These are phyloP conservation scores for Diplodia mutila DNA, from an alignment of 2,329 filamentous ascomycete species.

Conservation along the genomic window DNA sequence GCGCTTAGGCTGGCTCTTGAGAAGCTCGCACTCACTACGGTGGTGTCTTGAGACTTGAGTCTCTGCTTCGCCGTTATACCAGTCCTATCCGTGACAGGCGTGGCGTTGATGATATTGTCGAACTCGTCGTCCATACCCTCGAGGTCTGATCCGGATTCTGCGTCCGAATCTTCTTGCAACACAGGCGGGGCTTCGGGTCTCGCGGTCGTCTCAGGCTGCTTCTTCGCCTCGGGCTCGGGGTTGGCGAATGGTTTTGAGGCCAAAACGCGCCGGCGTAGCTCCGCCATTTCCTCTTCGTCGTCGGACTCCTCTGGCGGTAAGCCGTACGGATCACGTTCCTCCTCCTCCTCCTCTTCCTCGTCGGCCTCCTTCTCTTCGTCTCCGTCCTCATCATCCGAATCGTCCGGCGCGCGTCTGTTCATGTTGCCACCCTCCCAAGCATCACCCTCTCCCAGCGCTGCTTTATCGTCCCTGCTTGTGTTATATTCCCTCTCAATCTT, in stretches of 20 bases:
- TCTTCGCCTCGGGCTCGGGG: conserved; percentile 53
- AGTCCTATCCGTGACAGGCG: conserved; percentile 82
- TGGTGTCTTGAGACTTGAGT: conserved; percentile 43
- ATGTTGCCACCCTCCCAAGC: conserved; percentile 91
- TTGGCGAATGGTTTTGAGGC: conserved; percentile 87
- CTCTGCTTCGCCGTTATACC: conserved; percentile 69
- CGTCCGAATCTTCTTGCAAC: conserved; percentile 63
- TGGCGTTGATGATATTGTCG: conserved; percentile 90
- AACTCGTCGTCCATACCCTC: conserved; percentile 76
- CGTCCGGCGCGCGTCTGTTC: conserved; percentile 63
- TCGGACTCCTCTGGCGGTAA: conserved; percentile 75
- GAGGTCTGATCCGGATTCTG: conserved; percentile 70
- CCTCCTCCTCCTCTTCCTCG: conserved; percentile 44
- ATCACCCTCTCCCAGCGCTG: conserved; percentile 64
- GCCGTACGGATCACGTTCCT: conserved; percentile 69
- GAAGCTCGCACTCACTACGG: conserved; percentile 38
- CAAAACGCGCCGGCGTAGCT: conserved; percentile 85
- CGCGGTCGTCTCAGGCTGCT: conserved; percentile 64
- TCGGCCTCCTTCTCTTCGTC: conserved; percentile 47
- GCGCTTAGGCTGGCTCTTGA: conserved; percentile 5
- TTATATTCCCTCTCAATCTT: conserved; percentile 88
- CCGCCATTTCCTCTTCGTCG: conserved; percentile 90
- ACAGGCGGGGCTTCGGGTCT: conserved; percentile 49
- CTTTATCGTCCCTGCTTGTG: conserved; percentile 71
- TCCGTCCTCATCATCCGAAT: conserved; percentile 58